Evolutionary conservation across 768 basidiomycete species (phyloP).

Genomic region (Suillus discolor): DNA sequence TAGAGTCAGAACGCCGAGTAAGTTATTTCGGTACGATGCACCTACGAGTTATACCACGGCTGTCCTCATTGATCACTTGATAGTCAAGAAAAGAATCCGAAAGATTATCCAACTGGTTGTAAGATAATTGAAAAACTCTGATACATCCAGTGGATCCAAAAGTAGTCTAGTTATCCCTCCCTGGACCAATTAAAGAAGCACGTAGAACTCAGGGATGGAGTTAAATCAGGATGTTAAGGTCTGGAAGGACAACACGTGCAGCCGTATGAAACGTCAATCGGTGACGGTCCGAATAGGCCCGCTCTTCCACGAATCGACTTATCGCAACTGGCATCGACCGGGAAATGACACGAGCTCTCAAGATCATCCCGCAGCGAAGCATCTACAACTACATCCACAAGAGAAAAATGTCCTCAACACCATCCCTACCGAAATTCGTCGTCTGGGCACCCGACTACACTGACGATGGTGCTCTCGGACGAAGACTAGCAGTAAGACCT

Average conservation of each 20-base stretch:
- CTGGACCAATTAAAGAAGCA: neutral
- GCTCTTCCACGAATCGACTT: slow-evolving; percentile 7
- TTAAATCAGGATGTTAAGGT: neutral
- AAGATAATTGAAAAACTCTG: too few relatives aligned
- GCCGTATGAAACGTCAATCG: neutral
- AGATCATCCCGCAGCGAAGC: neutral
- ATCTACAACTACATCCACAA: neutral
- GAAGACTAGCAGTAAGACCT: slow-evolving; percentile 53
- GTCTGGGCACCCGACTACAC: slow-evolving; percentile 70
- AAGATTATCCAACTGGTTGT: too few relatives aligned
- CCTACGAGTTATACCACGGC: too few relatives aligned
- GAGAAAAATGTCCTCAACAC: slow-evolving; percentile 20
- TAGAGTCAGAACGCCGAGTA: too few relatives aligned
- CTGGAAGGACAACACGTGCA: neutral
- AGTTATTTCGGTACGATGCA: too few relatives aligned
- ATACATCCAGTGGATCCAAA: too few relatives aligned
- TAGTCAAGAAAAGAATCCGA: too few relatives aligned
- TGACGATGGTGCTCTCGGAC: slow-evolving; percentile 54
- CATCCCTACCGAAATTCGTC: slow-evolving; percentile 40
- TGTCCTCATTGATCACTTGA: too few relatives aligned
- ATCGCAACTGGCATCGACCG: neutral
- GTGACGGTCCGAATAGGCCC: neutral
- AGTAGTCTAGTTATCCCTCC: too few relatives aligned
- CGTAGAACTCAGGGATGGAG: neutral
- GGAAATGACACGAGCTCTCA: neutral